phyloP scores from a whole-genome alignment of 2,329 filamentous ascomycete species.

The Metarhizium humberi region DNA sequence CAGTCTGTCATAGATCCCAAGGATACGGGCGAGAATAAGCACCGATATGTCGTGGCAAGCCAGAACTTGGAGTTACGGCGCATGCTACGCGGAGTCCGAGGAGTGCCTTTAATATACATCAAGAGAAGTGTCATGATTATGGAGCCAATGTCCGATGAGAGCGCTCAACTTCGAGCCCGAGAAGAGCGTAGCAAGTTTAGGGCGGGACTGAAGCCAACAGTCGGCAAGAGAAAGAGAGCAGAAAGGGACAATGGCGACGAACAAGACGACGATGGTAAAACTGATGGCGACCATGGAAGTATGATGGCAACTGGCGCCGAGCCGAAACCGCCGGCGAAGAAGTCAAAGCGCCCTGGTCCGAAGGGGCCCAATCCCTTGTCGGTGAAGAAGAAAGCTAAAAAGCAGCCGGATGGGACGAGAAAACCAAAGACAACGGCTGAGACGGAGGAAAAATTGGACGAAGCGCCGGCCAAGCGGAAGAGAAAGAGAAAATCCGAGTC shows the following conservation, averaged over 20 bases:
- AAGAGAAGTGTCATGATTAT: constrained; percentile 63
- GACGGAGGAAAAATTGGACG: constrained; percentile 14
- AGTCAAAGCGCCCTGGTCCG: constrained; percentile 48
- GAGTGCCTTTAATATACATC: constrained; percentile 71
- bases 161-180: constrained; percentile 50
- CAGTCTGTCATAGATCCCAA: constrained; percentile 72
- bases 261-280: constrained; percentile 20
- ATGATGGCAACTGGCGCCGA: constrained; percentile 16
- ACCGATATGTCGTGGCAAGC: constrained; percentile 69
- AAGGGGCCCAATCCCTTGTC: constrained; percentile 65
- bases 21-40: constrained; percentile 59
- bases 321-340: constrained; percentile 28
- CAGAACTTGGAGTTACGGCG: constrained; percentile 58
- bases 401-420: constrained; percentile 21
- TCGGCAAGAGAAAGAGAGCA: constrained; percentile 43
- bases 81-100: constrained; percentile 55
- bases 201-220: constrained; percentile 50
- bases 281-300: constrained; percentile 20
- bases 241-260: constrained; percentile 26
- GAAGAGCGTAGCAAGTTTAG: constrained; percentile 71
- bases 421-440: constrained; percentile 20
- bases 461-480: constrained; percentile 20
- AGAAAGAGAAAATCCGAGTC: constrained; percentile 22
- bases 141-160: constrained; percentile 64
- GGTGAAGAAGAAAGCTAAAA: constrained; percentile 63